These are phyloP conservation scores for Plasmodium sp. DNA, from an alignment of 169 alveolate species.

Conservation along the genomic window DNA sequence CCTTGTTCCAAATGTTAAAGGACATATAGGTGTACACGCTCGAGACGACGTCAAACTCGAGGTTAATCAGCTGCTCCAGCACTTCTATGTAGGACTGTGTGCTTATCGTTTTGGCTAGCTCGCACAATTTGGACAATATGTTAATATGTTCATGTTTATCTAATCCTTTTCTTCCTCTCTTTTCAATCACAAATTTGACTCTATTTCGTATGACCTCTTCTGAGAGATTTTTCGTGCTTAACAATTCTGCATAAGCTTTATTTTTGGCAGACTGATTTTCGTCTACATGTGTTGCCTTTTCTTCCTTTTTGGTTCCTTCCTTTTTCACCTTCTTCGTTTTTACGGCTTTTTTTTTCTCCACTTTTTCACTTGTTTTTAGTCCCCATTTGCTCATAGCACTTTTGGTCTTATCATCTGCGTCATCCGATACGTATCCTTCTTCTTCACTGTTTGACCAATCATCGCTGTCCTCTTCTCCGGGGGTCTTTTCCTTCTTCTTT, in stretches of 20 bases:
- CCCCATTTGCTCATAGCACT: conserved; percentile 92
- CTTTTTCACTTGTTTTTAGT: conserved; percentile 81
- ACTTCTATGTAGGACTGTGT: conserved; percentile 88
- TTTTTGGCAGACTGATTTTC: conserved; percentile 77
- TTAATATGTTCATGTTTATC: conserved; percentile 90
- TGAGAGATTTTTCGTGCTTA: conserved; percentile 83
- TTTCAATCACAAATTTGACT: conserved; percentile 89
- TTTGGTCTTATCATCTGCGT: conserved; percentile 85
- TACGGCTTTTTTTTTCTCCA: conserved; percentile 71
- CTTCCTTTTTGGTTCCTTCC: conserved; percentile 81
- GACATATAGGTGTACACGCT: conserved; percentile 90
- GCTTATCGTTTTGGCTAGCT: conserved; percentile 86
- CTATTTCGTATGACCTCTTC: conserved; percentile 86
- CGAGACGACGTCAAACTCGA: conserved; percentile 91
- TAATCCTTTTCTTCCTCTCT: conserved; percentile 92
- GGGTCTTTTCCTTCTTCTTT: conserved; percentile 26
- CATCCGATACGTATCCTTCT: conserved; percentile 82
- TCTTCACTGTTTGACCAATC: conserved; percentile 89
- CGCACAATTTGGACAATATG: conserved; percentile 87
- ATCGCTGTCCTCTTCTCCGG: conserved; percentile 79
- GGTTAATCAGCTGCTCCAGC: conserved; percentile 88
- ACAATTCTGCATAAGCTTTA: conserved; percentile 82
- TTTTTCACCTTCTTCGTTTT: conserved; percentile 80
- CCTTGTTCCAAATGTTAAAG: conserved; percentile 87
- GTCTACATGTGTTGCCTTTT: conserved; percentile 75